phyloP scores from a whole-genome alignment of 306 rosid genomes.

The Vigna angularis region DNA sequence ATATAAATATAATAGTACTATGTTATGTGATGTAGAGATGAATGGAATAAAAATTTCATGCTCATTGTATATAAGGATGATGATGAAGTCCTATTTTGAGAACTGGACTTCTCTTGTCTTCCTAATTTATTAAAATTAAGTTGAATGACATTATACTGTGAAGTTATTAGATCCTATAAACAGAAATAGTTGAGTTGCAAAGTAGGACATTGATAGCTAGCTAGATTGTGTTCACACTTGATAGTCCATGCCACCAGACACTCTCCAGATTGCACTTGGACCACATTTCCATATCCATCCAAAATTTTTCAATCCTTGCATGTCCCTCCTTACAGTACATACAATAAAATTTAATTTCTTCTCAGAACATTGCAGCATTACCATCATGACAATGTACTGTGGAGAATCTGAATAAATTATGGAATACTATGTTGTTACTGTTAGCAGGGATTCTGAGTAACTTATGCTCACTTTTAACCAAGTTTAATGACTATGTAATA shows the following conservation, averaged over 20 bases:
- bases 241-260: conserved; percentile 1
- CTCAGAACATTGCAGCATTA: neutral
- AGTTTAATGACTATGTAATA: too few species aligned
- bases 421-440: neutral
- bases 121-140: too few species aligned
- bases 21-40: too few species aligned
- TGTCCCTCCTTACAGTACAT: conserved; percentile 7
- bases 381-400: neutral
- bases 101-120: too few species aligned
- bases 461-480: neutral
- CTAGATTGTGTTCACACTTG: conserved; percentile 28
- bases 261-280: conserved; percentile 26
- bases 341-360: neutral
- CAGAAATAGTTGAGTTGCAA: conserved; percentile 8
- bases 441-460: neutral
- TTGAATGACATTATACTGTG: too few species aligned
- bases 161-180: too few species aligned
- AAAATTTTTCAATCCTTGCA: conserved; percentile 8
- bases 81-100: too few species aligned
- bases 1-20: too few species aligned
- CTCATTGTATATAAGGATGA: too few species aligned
- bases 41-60: too few species aligned
- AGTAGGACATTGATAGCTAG: neutral
- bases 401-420: neutral
- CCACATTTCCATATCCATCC: conserved; percentile 10